phyloP scores from a whole-genome alignment of 495 filamentous ascomycete genomes.

The Viridothelium virens region DNA sequence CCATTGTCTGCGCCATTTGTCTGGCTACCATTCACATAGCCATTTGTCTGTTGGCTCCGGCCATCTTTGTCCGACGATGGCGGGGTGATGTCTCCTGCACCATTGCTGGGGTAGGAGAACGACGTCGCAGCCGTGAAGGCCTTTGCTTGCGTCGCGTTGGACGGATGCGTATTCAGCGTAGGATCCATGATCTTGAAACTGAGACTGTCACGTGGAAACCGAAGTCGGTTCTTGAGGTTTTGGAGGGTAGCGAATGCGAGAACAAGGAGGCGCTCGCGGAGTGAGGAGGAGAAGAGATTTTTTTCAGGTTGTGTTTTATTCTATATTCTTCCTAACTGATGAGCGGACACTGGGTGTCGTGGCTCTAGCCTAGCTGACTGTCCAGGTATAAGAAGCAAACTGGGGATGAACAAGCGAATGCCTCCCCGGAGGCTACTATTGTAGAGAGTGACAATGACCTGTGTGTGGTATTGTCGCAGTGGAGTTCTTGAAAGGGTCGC shows the following conservation, averaged over 20 bases:
- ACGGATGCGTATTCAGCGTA: conserved; percentile 10
- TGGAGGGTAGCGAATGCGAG: background rate
- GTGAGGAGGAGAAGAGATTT: background rate
- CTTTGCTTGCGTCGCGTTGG: conserved; percentile 10
- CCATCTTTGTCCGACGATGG: conserved; percentile 59
- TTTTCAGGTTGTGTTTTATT: conserved; percentile 1
- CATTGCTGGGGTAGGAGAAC: conserved; percentile 81
- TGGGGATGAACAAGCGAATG: conserved; percentile 11
- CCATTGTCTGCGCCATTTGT: conserved; percentile 62
- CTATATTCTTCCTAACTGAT: conserved; percentile 11
- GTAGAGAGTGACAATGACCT: background rate
- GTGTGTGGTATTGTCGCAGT: background rate
- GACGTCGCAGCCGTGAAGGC: conserved; percentile 45
- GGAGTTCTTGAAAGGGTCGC: background rate
- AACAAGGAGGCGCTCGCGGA: background rate
- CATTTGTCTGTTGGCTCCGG: conserved; percentile 42
- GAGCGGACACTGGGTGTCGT: background rate
- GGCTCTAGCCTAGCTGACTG: conserved; percentile 7
- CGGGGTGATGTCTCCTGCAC: conserved; percentile 70
- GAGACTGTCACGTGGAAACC: background rate
- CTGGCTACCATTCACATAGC: conserved; percentile 50
- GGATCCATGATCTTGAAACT: conserved; percentile 8
- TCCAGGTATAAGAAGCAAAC: background rate
- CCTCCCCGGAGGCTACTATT: conserved; percentile 2
- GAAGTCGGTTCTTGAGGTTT: background rate